Base-by-base conservation (phyloP, 345 rosid species). In the Psidium guajava region DNA sequence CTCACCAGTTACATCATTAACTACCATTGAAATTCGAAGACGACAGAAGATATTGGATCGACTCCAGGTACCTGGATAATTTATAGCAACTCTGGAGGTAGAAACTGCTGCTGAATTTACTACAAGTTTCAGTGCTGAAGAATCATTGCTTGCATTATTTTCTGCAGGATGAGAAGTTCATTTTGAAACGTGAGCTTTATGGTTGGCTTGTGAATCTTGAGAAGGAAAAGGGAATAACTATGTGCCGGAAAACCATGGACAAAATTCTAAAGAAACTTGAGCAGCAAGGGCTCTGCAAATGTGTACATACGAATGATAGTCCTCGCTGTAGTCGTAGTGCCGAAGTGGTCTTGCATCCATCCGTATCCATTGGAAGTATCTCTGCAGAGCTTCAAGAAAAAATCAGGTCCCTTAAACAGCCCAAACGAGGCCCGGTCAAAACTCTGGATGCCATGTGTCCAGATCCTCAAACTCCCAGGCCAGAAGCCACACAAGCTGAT, bases 201-300 rank as follows among this genome's bases (percentile, higher is more conserved):
- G 91, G 88, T 87, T 92, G 98, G 99, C 98, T 96, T n/a, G 82
- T 91, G 84, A 93, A 89, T 90, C 89, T 92, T 90, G 99, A 96
- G 91, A 93, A 91, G 87, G 95, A 93, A 86, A 93, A 91, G 89
- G 56, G 89, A 83, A 89, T 94, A 83, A 89, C 89, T 75, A 88
- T 93, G 90, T 98, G 94, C 87, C 92, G 95, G 87, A 95, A 91
- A 92, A 92, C 96, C 81, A 87, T 94, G 82, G 95, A 91, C 80
- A 88, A 97, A 85, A 90, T 94, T 85, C 86, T 96, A 82, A 83
- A 86, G 51, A 96, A 92, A 88, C 97, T 96, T 94, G 94, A 95
- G 90, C 90, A 90, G 74, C 90, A 93, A 89, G 99, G 97, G 36
- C 93, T 57, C 85, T 96, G 99, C 92, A 95, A 89, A 89, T 91